Percentiles rank a stretch among this genome's conserved stretches.
Evolutionary conservation across 2,329 filamentous ascomycete species (phyloP).

Genomic region (Penicillium verrucosum): DNA sequence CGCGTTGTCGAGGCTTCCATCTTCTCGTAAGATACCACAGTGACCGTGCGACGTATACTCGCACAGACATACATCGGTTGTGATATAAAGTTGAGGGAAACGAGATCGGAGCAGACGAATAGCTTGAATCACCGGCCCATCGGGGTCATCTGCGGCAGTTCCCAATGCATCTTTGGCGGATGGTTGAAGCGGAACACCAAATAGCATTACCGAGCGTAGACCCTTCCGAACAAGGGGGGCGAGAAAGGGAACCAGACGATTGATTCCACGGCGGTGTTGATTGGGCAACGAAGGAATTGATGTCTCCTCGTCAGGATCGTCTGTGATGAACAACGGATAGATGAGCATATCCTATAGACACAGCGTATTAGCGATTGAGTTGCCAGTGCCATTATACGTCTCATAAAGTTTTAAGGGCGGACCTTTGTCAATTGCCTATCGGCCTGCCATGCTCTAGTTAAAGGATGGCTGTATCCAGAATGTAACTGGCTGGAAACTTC

Average conservation of each 20-base stretch:
- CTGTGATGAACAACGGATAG: conserved; percentile 94
- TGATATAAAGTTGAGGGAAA: conserved; percentile 89
- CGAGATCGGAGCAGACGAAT: conserved; percentile 79
- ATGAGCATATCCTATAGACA: conserved; percentile 84
- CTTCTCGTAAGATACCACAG: conserved; percentile 91
- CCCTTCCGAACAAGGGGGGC: conserved; percentile 85
- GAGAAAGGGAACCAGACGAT: conserved; percentile 79
- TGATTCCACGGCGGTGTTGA: conserved; percentile 83
- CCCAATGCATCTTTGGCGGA: conserved; percentile 86
- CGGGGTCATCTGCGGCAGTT: conserved; percentile 86
- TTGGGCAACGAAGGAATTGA: conserved; percentile 87
- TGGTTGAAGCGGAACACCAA: conserved; percentile 82
- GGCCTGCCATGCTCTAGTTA: conserved; percentile 77
- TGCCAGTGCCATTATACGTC: background rate
- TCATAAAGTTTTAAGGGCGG: conserved; percentile 20
- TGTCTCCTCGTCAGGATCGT: conserved; percentile 87
- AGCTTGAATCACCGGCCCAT: conserved; percentile 82
- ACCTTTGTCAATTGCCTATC: conserved; percentile 85
- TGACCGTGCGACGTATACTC: conserved; percentile 98
- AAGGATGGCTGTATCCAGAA: conserved; percentile 75
- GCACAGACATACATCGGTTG: conserved; percentile 91
- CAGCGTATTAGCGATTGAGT: background rate
- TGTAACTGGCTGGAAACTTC: conserved; percentile 83
- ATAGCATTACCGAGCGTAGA: conserved; percentile 87
- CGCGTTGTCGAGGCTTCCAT: conserved; percentile 88